Percentiles rank a stretch among this genome's conserved stretches.
phyloP scores from a whole-genome alignment of 176 grass and related monocot species.

The Metroxylon sagu region DNA sequence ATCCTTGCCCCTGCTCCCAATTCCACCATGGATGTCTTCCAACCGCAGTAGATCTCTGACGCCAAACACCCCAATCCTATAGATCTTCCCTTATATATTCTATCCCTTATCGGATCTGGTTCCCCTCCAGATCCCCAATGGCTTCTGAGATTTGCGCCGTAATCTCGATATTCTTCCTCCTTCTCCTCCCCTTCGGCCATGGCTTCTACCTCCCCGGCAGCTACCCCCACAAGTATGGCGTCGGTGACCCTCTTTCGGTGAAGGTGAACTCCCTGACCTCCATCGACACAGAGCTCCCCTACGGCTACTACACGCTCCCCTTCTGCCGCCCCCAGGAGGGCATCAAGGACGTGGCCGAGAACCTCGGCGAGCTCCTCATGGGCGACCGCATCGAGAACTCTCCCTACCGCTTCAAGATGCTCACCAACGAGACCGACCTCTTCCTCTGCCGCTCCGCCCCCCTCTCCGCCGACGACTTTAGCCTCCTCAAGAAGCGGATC shows the following conservation, averaged over 20 bases:
- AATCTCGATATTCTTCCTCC: slow-evolving; percentile 11
- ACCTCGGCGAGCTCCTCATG: slow-evolving; percentile 64
- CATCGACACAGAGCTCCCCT: slow-evolving; percentile 45
- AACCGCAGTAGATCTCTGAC: no score
- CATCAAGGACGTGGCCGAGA: slow-evolving; percentile 40
- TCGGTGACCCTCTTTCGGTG: slow-evolving; percentile 24
- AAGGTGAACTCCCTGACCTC: slow-evolving; percentile 71
- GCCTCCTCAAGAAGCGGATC: slow-evolving; percentile 49
- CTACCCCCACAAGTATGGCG: slow-evolving; percentile 42
- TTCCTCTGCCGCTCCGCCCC: slow-evolving; percentile 48
- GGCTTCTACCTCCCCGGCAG: slow-evolving; percentile 62
- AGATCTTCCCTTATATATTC: no score
- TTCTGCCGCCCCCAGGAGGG: slow-evolving; percentile 40
- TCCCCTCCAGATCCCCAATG: no score
- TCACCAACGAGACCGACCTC: slow-evolving; percentile 18
- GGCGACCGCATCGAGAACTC: slow-evolving; percentile 66
- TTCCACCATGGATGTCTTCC: no score
- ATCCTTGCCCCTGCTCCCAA: no score
- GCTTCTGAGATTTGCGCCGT: no score
- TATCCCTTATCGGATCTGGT: no score
- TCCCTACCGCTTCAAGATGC: slow-evolving; percentile 54
- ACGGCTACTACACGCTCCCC: slow-evolving; percentile 54
- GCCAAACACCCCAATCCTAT: no score
- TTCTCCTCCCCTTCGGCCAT: background rate
- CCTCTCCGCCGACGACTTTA: slow-evolving; percentile 2